phyloP scores from a whole-genome alignment of 805 yeast species.

The Candida ponderosae region DNA sequence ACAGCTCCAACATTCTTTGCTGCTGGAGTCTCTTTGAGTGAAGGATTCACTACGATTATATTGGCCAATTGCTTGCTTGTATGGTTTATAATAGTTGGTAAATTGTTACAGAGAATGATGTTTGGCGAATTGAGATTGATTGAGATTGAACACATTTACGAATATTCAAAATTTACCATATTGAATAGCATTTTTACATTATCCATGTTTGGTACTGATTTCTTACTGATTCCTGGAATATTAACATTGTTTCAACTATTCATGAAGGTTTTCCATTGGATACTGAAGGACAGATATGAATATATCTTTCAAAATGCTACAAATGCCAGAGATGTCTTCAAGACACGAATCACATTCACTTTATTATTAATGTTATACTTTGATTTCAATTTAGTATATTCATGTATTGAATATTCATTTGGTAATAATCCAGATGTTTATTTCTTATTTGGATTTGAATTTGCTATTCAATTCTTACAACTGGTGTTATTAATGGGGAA shows the following conservation, averaged over 20 bases:
- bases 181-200: slow-evolving; percentile 54
- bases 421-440: slow-evolving; percentile 42
- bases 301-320: slow-evolving; percentile 36
- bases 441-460: slow-evolving; percentile 69
- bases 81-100: slow-evolving; percentile 31
- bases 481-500: slow-evolving; percentile 38
- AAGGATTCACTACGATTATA: slow-evolving; percentile 37
- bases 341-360: slow-evolving; percentile 36
- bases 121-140: slow-evolving; percentile 72
- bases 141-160: slow-evolving; percentile 71
- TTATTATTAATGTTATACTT: slow-evolving; percentile 33
- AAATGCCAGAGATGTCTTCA: slow-evolving; percentile 22
- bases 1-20: slow-evolving; percentile 35
- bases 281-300: slow-evolving; percentile 43
- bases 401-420: slow-evolving; percentile 39
- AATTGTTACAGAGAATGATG: slow-evolving; percentile 40
- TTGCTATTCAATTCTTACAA: slow-evolving; percentile 54
- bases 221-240: slow-evolving; percentile 33
- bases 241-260: slow-evolving; percentile 35
- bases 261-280: slow-evolving; percentile 71
- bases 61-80: slow-evolving; percentile 37
- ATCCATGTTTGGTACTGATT: slow-evolving; percentile 43
- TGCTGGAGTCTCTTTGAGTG: slow-evolving; percentile 41
- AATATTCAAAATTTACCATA: slow-evolving; percentile 54
- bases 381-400: slow-evolving; percentile 46